Percentiles rank a stretch among this genome's conserved stretches.
Conservation (phyloP, 768 basidiomycete genomes). For the Hericium erinaceus region DNA sequence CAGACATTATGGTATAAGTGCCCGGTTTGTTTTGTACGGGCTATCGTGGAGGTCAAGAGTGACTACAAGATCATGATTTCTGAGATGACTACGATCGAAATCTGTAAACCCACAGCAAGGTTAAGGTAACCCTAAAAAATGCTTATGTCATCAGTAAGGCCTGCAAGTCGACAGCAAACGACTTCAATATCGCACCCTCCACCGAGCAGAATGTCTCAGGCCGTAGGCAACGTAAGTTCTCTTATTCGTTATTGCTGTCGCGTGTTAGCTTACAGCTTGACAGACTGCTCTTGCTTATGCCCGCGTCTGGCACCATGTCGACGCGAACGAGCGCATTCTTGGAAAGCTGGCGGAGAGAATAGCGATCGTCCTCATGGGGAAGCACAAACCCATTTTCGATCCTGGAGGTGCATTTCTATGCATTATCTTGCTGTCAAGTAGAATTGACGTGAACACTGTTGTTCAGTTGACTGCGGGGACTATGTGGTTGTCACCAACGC, state of each 20-base stretch:
- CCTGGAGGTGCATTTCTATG: slow-evolving; percentile 55
- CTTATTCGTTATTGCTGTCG: background rate
- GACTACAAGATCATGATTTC: too few relatives aligned
- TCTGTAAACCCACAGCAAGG: background rate
- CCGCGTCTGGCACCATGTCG: slow-evolving; percentile 94
- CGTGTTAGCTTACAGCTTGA: background rate
- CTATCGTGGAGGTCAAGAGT: too few relatives aligned
- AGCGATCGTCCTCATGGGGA: slow-evolving; percentile 95
- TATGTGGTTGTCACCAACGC: slow-evolving; percentile 95
- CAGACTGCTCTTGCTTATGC: slow-evolving; percentile 94
- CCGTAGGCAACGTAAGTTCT: slow-evolving; percentile 65
- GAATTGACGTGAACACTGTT: background rate
- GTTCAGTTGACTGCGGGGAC: slow-evolving; percentile 89
- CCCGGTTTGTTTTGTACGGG: background rate
- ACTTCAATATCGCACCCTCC: background rate
- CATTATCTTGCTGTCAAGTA: background rate
- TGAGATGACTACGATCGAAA: background rate
- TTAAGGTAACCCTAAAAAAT: background rate
- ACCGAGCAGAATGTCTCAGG: slow-evolving; percentile 56
- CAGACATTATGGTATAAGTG: background rate
- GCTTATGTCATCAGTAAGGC: too few relatives aligned
- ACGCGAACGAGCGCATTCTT: slow-evolving; percentile 83
- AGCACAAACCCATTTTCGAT: slow-evolving; percentile 97
- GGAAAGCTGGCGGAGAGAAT: slow-evolving; percentile 93
- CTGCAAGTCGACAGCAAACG: too few relatives aligned